These are phyloP conservation scores for Rhizopogon vinicolor DNA, from an alignment of 768 basidiomycete species.

Conservation along the genomic window DNA sequence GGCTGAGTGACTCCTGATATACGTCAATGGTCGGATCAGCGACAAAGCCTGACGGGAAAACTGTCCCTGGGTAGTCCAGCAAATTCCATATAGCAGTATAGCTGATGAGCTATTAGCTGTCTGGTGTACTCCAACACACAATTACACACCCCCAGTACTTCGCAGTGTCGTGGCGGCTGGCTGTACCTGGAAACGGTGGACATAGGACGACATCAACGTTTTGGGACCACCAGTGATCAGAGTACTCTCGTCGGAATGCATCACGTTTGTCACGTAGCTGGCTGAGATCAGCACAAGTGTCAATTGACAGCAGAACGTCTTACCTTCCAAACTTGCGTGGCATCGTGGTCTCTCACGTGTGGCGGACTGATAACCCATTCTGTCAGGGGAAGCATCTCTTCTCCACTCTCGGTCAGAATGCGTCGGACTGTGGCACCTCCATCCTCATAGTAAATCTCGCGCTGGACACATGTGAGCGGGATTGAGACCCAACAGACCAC, in stretches of 20 bases:
- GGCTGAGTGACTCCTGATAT: constrained; percentile 3
- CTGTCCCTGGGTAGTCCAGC: constrained; percentile 34
- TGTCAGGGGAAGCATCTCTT: constrained; percentile 30
- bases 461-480: constrained; percentile 13
- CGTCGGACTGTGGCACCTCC: constrained; percentile 26
- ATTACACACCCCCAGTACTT: constrained; percentile 31
- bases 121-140: constrained; percentile 2
- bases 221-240: constrained; percentile 31
- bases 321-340: constrained; percentile 26
- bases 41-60: constrained; percentile 31
- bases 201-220: constrained; percentile 33
- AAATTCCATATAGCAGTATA: constrained; percentile 42
- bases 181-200: constrained; percentile 30
- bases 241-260: constrained; percentile 25
- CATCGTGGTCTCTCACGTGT: constrained; percentile 19
- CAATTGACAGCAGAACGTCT: constrained; percentile 25
- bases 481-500: background rate
- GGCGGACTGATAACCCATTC: constrained; percentile 31
- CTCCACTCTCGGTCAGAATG: constrained; percentile 24
- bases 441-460: constrained; percentile 34
- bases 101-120: constrained; percentile 10
- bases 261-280: constrained; percentile 26
- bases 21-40: constrained; percentile 13
- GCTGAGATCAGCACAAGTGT: background rate
- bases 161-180: constrained; percentile 28